These are phyloP conservation scores for Pelargonium nanum DNA, from an alignment of 345 rosid species.

Conservation along the genomic window DNA sequence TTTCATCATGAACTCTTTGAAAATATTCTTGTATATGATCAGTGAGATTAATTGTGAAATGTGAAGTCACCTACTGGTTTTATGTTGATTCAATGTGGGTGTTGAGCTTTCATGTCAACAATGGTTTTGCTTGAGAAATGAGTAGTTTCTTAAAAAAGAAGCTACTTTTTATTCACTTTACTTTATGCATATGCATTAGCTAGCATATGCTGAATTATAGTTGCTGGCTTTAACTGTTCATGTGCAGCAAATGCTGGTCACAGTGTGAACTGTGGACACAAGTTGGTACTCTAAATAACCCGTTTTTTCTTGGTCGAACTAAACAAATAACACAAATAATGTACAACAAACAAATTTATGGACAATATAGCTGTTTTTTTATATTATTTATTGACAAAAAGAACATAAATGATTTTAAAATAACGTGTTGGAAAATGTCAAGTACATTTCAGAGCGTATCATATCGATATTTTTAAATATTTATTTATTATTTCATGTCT, in stretches of 20 bases:
- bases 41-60: not conserved
- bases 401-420: too few species aligned
- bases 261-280: not conserved
- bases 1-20: not conserved
- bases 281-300: not conserved
- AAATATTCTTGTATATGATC: too few species aligned
- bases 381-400: too few species aligned
- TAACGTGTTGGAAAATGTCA: too few species aligned
- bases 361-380: too few species aligned
- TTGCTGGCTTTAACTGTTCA: not conserved
- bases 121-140: not conserved
- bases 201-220: not conserved
- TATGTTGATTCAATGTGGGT: not conserved
- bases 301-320: too few species aligned
- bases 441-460: too few species aligned
- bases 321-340: too few species aligned
- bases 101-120: not conserved
- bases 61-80: not conserved
- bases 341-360: too few species aligned
- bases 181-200: not conserved
- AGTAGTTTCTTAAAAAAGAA: not conserved
- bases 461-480: too few species aligned
- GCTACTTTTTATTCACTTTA: not conserved
- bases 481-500: too few species aligned
- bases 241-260: not conserved